Evolutionary conservation across 1,139 yeast species (phyloP).

Genomic region (Williopsis jadinii): DNA sequence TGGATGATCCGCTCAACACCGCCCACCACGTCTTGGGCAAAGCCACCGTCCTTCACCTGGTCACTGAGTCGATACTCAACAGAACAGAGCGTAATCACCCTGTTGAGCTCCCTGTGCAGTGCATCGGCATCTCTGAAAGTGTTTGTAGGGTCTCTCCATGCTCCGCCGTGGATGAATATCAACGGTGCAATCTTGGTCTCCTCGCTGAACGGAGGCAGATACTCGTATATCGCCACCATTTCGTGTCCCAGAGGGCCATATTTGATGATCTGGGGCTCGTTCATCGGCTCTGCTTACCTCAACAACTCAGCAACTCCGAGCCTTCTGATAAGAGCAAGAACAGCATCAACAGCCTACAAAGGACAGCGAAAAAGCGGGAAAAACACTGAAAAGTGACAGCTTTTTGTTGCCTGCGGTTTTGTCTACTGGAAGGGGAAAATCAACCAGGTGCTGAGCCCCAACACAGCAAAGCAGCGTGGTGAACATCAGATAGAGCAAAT

Average conservation of each 20-base stretch:
- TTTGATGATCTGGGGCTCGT: neutral
- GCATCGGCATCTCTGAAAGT: constrained; percentile 48
- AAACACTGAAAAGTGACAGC: too few relatives aligned
- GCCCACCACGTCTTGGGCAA: constrained; percentile 45
- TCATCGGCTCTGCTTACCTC: too few relatives aligned
- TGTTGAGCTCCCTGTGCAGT: constrained; percentile 24
- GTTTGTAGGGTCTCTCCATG: constrained; percentile 71
- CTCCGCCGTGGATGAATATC: constrained; percentile 79
- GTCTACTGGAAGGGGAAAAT: neutral
- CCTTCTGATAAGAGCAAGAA: too few relatives aligned
- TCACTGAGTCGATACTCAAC: constrained; percentile 70
- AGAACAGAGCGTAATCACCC: constrained; percentile 19
- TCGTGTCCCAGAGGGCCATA: constrained; percentile 7
- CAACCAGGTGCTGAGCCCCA: neutral
- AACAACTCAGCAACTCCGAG: too few relatives aligned
- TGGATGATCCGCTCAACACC: constrained; percentile 33
- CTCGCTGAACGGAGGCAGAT: constrained; percentile 5
- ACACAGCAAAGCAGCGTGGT: neutral
- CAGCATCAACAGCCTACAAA: too few relatives aligned
- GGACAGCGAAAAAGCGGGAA: too few relatives aligned
- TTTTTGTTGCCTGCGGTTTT: neutral
- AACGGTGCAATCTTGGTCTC: constrained; percentile 11
- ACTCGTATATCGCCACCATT: constrained; percentile 6
- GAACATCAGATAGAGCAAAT: constrained; percentile 7
- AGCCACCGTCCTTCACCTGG: constrained; percentile 54